phyloP scores from a whole-genome alignment of 805 yeast genomes.

The Kazachstania psychrophila region DNA sequence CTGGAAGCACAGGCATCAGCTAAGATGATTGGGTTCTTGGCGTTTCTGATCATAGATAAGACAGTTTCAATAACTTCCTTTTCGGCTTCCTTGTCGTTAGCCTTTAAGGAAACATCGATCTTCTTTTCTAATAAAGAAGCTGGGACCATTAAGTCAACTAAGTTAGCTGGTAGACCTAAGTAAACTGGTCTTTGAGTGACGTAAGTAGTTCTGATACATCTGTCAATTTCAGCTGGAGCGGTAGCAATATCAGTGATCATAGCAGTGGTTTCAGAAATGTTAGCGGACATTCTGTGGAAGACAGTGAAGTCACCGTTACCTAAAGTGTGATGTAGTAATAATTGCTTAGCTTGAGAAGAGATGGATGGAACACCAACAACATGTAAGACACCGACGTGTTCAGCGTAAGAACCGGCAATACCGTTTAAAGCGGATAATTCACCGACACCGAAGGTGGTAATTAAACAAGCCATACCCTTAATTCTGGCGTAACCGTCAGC shows the following conservation, averaged over 20 bases:
- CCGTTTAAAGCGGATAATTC: slow-evolving; percentile 2
- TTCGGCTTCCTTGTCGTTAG: background rate
- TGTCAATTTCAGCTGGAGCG: slow-evolving; percentile 2
- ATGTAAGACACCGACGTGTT: slow-evolving; percentile 3
- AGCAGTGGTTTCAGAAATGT: slow-evolving; percentile 1
- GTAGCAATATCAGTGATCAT: slow-evolving; percentile 3
- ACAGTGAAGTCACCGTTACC: slow-evolving; percentile 3
- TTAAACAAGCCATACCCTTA: slow-evolving; percentile 3
- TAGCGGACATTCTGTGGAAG: slow-evolving; percentile 3
- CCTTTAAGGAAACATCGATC: slow-evolving; percentile 1
- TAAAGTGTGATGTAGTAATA: slow-evolving; percentile 2
- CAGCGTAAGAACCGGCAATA: slow-evolving; percentile 4
- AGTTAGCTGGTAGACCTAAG: slow-evolving; percentile 3
- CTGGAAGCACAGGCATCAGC: slow-evolving; percentile 4
- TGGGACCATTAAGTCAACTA: slow-evolving; percentile 1
- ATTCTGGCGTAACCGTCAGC: slow-evolving; percentile 4
- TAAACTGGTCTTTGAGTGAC: slow-evolving; percentile 1
- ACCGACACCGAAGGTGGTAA: slow-evolving; percentile 4
- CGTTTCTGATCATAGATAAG: background rate
- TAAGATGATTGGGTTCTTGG: slow-evolving; percentile 3
- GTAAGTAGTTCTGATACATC: slow-evolving; percentile 3
- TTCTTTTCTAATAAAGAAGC: slow-evolving; percentile 1
- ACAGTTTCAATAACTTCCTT: slow-evolving; percentile 1
- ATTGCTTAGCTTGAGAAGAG: slow-evolving; percentile 1
- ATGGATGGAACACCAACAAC: slow-evolving; percentile 2